These are phyloP conservation scores for Penicillium angulare DNA, from an alignment of 495 filamentous ascomycete species.

Conservation along the genomic window DNA sequence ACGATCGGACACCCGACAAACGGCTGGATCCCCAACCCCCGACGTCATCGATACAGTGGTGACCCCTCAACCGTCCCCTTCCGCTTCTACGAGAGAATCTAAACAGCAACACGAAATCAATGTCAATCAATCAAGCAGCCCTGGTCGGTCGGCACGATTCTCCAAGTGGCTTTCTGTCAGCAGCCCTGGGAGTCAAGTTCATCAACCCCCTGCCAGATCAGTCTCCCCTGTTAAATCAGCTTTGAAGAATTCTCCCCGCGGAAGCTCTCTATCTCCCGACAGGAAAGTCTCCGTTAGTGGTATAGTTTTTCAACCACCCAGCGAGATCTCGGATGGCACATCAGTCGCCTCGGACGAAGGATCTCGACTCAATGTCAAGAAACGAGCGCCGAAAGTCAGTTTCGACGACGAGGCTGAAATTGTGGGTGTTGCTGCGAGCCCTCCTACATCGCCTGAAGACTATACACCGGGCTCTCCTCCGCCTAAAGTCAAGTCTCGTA, in stretches of 20 bases:
- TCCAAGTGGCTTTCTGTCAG: conserved; percentile 57
- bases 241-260: conserved; percentile 67
- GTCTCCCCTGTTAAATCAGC: conserved; percentile 86
- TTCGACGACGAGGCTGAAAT: conserved; percentile 74
- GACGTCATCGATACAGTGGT: conserved; percentile 10
- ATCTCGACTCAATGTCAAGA: conserved; percentile 47
- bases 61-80: conserved; percentile 14
- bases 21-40: conserved; percentile 13
- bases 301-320: conserved; percentile 40
- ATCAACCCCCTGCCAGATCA: conserved; percentile 76
- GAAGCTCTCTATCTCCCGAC: conserved; percentile 49
- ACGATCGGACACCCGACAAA: conserved; percentile 5
- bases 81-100: background rate
- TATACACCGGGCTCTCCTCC: conserved; percentile 52
- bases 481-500: conserved; percentile 41
- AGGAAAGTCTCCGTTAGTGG: conserved; percentile 19
- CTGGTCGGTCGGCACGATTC: conserved; percentile 72
- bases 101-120: conserved; percentile 3
- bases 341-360: conserved; percentile 62
- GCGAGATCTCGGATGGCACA: conserved; percentile 60
- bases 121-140: conserved; percentile 53
- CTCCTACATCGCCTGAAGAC: conserved; percentile 49
- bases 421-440: conserved; percentile 57
- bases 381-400: conserved; percentile 75
- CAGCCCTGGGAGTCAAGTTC: conserved; percentile 47